A percentile compares a stretch with the other conserved stretches of the same genome.
phyloP scores from a whole-genome alignment of 2,329 filamentous ascomycete genomes.

The Fusarium solani-melongenae region DNA sequence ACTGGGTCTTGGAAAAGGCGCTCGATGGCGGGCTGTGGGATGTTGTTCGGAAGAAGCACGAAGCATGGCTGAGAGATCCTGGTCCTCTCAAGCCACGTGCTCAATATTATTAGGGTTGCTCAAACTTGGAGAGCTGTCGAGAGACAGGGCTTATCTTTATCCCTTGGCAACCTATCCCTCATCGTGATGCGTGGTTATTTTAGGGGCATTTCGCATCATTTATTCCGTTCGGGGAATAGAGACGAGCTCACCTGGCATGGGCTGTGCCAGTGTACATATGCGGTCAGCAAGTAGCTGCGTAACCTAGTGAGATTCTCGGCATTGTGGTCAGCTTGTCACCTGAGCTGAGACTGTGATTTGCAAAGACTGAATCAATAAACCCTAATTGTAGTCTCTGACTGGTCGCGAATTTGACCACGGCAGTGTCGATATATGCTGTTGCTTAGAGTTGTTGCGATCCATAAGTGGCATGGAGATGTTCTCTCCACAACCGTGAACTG shows the following conservation, averaged over 20 bases:
- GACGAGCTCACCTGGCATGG: not conserved
- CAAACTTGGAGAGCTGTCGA: not conserved
- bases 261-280: not conserved
- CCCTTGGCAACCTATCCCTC: not conserved
- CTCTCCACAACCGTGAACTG: not conserved
- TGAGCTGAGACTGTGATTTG: not conserved
- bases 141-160: not conserved
- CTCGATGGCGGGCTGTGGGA: conserved; percentile 18
- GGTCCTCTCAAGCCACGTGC: not conserved
- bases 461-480: not conserved
- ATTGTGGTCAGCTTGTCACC: not conserved
- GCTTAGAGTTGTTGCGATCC: not conserved
- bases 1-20: conserved; percentile 15
- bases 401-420: not conserved
- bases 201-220: not conserved
- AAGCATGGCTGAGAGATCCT: not conserved
- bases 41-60: not conserved
- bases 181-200: not conserved
- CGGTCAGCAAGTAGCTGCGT: not conserved
- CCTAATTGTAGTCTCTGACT: not conserved
- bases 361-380: not conserved
- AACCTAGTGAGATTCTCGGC: not conserved
- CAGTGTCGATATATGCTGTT: too few relatives aligned
- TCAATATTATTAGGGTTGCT: not conserved
- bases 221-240: not conserved